These are phyloP conservation scores for Fragilariopsis cylindrus DNA, from an alignment of 108 stramenopile species.

Conservation along the genomic window DNA sequence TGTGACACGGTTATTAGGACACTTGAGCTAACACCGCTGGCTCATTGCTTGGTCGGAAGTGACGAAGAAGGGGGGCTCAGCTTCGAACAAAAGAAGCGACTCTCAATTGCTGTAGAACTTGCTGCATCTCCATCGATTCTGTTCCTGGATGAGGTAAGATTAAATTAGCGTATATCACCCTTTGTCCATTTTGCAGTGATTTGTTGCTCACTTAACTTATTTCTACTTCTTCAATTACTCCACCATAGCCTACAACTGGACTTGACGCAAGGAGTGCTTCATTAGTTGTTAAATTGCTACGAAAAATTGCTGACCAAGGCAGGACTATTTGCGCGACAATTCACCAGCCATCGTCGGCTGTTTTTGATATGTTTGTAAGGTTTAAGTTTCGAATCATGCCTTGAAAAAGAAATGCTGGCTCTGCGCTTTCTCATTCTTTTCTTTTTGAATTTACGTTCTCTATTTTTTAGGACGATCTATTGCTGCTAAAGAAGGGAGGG, in stretches of 20 bases:
- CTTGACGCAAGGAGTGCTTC: conserved; percentile 69
- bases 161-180: background rate
- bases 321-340: conserved; percentile 58
- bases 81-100: conserved; percentile 79
- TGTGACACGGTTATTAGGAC: conserved; percentile 77
- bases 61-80: conserved; percentile 64
- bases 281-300: conserved; percentile 57
- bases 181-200: background rate
- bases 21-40: conserved; percentile 76
- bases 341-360: conserved; percentile 76
- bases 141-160: conserved; percentile 75
- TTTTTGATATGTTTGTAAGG: conserved; percentile 57
- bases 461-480: conserved; percentile 31
- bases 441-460: background rate
- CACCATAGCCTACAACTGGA: conserved; percentile 59
- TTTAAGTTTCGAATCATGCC: background rate
- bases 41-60: conserved; percentile 69
- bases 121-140: conserved; percentile 63
- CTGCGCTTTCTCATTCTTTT: background rate
- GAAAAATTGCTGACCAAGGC: conserved; percentile 66
- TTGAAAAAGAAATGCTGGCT: background rate
- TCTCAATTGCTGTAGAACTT: conserved; percentile 80
- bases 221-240: background rate
- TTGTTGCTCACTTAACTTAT: background rate
- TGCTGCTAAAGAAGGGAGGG: conserved; percentile 44